A percentile compares a stretch with the other conserved stretches of the same genome.
Conservation (phyloP, 805 yeast species). For the Vanderwaltozyma polyspora region DNA sequence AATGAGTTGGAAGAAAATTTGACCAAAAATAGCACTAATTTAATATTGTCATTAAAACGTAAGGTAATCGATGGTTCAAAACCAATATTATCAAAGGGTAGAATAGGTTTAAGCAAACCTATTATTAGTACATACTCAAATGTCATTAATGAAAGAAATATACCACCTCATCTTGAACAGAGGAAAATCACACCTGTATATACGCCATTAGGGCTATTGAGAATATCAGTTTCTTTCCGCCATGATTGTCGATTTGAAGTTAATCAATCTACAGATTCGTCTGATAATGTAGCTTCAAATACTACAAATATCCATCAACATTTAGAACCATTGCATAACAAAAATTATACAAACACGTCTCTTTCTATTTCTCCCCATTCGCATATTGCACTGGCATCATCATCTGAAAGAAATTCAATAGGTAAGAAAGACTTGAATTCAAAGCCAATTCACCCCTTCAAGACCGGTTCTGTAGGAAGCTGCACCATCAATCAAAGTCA, state of each 20-base stretch:
- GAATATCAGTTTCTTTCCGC: conserved; percentile 71
- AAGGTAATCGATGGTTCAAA: conserved; percentile 65
- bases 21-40: conserved; percentile 12
- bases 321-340: background rate
- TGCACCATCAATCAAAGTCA: conserved; percentile 19
- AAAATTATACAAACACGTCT: conserved; percentile 5
- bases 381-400: conserved; percentile 3
- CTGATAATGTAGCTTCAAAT: background rate
- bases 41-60: conserved; percentile 33
- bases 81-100: conserved; percentile 69
- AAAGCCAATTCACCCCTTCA: conserved; percentile 27
- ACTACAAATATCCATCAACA: background rate
- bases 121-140: conserved; percentile 33
- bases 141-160: conserved; percentile 26
- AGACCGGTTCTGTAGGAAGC: conserved; percentile 29
- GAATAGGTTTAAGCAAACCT: conserved; percentile 72
- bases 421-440: conserved; percentile 7
- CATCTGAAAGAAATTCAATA: conserved; percentile 11
- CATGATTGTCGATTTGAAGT: conserved; percentile 56
- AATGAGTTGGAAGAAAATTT: conserved; percentile 44
- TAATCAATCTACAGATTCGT: conserved; percentile 1
- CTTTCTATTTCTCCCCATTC: conserved; percentile 20
- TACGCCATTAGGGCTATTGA: conserved; percentile 64
- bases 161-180: conserved; percentile 44
- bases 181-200: conserved; percentile 57